Conservation (phyloP, 83 land plant species). For the Diphasiastrum complanatum region DNA sequence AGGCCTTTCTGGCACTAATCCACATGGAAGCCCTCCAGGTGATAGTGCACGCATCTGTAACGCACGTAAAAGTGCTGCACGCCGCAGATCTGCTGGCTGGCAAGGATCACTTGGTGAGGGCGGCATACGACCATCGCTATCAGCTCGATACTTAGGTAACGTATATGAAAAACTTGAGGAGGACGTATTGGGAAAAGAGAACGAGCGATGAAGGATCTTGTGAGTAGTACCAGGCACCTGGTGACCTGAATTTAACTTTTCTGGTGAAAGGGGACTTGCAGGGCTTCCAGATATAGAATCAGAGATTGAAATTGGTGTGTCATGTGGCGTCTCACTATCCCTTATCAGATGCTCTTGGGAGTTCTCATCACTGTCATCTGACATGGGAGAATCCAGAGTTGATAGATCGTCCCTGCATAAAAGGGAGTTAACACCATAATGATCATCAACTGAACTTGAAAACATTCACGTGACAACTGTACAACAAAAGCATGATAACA, state of each 20-base stretch:
- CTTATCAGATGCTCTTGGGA: slow-evolving; percentile 38
- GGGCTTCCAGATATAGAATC: slow-evolving; percentile 30
- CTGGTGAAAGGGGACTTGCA: slow-evolving; percentile 63
- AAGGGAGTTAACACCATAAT: no score
- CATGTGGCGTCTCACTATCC: slow-evolving; percentile 33
- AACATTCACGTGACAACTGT: no score
- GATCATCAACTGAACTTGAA: no score
- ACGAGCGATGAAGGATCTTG: no score
- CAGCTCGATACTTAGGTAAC: slow-evolving; percentile 53
- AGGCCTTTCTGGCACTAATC: slow-evolving; percentile 28
- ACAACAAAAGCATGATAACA: no score
- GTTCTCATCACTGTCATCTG: slow-evolving; percentile 86
- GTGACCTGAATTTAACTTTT: slow-evolving; percentile 29
- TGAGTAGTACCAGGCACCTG: no score
- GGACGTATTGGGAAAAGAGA: slow-evolving; percentile 27
- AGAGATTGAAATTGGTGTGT: slow-evolving; percentile 28
- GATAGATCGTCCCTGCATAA: slow-evolving; percentile 58
- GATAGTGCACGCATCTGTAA: slow-evolving; percentile 82
- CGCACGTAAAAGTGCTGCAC: slow-evolving; percentile 80
- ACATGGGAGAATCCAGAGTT: slow-evolving; percentile 84
- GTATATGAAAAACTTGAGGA: slow-evolving; percentile 24
- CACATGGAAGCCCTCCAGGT: slow-evolving; percentile 27
- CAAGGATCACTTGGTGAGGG: slow-evolving; percentile 95
- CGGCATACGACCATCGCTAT: slow-evolving; percentile 72
- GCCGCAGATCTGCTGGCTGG: slow-evolving; percentile 75